Evolutionary conservation across 2,329 filamentous ascomycete species (phyloP).

Genomic region (Sordariomycetes sp.): DNA sequence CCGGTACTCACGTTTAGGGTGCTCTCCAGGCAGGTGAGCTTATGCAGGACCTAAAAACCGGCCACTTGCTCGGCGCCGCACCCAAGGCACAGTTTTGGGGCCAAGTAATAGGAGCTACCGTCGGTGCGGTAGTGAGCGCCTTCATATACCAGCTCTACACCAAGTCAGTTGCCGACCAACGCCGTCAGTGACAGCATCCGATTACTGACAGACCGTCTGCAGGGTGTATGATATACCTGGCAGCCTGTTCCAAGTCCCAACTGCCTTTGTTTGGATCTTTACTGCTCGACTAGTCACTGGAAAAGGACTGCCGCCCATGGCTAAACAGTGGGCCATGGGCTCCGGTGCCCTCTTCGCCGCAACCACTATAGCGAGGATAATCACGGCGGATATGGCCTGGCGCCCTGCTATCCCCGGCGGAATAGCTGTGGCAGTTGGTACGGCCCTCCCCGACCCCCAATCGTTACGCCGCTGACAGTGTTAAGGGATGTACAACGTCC

Average conservation of each 20-base stretch:
- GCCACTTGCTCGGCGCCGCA: constrained; percentile 81
- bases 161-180: background rate
- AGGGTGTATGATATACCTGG: constrained; percentile 83
- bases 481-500: constrained; percentile 90
- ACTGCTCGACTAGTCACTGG: constrained; percentile 90
- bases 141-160: constrained; percentile 86
- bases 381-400: constrained; percentile 48
- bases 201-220: background rate
- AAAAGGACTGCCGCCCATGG: constrained; percentile 75
- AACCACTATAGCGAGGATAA: constrained; percentile 61
- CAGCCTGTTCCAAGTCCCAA: constrained; percentile 85
- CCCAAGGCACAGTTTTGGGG: constrained; percentile 96
- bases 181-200: background rate
- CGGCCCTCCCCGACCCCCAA: constrained; percentile 9
- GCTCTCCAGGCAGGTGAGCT: constrained; percentile 92
- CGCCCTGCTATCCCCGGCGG: constrained; percentile 74
- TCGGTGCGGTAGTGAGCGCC: constrained; percentile 77
- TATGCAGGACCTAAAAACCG: constrained; percentile 95
- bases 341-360: constrained; percentile 65
- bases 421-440: constrained; percentile 88
- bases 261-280: constrained; percentile 95
- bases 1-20: constrained; percentile 27
- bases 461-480: background rate
- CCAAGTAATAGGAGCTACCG: constrained; percentile 80
- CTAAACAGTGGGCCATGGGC: constrained; percentile 65